phyloP scores from a whole-genome alignment of 2,329 filamentous ascomycete genomes.

The Teratosphaeria pseudoeucalypti region DNA sequence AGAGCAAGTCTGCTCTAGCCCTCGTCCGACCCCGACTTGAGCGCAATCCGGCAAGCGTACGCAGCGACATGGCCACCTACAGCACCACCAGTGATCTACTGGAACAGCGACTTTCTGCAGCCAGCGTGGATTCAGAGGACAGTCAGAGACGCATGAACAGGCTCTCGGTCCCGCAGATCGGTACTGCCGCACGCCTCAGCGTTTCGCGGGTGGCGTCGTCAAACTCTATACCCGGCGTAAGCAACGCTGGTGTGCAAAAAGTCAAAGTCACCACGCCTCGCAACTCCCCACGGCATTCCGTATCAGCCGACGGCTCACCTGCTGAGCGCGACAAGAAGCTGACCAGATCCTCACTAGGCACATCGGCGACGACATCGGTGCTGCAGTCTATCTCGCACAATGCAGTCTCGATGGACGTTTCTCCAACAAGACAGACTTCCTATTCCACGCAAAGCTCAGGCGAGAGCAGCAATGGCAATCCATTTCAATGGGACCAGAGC shows the following conservation, averaged over 20 bases:
- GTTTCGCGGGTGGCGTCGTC: conserved; percentile 25
- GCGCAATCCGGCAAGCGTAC: conserved; percentile 16
- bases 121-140: conserved; percentile 22
- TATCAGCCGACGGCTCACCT: conserved; percentile 33
- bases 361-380: not conserved
- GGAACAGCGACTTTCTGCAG: conserved; percentile 12
- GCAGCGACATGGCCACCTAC: conserved; percentile 18
- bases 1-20: conserved; percentile 3
- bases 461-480: conserved; percentile 36
- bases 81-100: conserved; percentile 13
- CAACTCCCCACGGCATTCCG: conserved; percentile 18
- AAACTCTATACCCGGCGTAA: conserved; percentile 12
- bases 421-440: conserved; percentile 29
- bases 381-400: conserved; percentile 23
- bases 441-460: conserved; percentile 28
- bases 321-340: conserved; percentile 20
- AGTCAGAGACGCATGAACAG: not conserved
- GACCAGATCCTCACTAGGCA: not conserved
- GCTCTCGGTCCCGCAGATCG: not conserved
- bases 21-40: conserved; percentile 11
- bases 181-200: not conserved
- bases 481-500: conserved; percentile 35
- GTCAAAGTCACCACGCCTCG: conserved; percentile 23
- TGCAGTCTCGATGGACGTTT: conserved; percentile 5
- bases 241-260: conserved; percentile 18